Evolutionary conservation across 805 yeast species (phyloP).

Genomic region (Wickerhamiella kurtzmanii): DNA sequence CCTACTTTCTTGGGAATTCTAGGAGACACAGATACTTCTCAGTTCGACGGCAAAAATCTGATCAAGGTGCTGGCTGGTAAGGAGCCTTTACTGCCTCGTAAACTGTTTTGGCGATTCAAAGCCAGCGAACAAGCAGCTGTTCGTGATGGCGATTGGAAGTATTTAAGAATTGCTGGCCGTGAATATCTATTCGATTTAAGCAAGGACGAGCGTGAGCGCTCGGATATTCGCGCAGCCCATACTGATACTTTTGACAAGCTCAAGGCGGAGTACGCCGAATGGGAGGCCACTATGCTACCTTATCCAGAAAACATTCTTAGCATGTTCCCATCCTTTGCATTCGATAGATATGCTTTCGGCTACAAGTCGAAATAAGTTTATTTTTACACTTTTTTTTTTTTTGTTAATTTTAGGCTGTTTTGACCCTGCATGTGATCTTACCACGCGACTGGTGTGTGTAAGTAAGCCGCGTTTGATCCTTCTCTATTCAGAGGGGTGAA

Average conservation of each 20-base stretch:
- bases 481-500: no score
- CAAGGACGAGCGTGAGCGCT: conserved; percentile 39
- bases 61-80: conserved; percentile 27
- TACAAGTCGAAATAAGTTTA: not conserved
- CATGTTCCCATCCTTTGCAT: not conserved
- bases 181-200: conserved; percentile 22
- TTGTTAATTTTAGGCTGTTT: not conserved
- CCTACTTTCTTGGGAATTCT: conserved; percentile 40
- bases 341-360: not conserved
- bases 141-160: conserved; percentile 16
- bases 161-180: conserved; percentile 12
- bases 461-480: no score
- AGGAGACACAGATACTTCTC: conserved; percentile 29
- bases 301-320: conserved; percentile 4
- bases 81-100: conserved; percentile 8
- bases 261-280: conserved; percentile 37
- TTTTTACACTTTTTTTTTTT: no score
- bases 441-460: not conserved
- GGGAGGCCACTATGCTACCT: conserved; percentile 12
- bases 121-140: conserved; percentile 15
- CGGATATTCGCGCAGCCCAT: conserved; percentile 29
- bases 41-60: conserved; percentile 33
- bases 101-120: conserved; percentile 18
- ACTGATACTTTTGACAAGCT: conserved; percentile 32
- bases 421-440: not conserved